Conservation (phyloP, 2,329 filamentous ascomycete genomes). For the Endothia cerciana region DNA sequence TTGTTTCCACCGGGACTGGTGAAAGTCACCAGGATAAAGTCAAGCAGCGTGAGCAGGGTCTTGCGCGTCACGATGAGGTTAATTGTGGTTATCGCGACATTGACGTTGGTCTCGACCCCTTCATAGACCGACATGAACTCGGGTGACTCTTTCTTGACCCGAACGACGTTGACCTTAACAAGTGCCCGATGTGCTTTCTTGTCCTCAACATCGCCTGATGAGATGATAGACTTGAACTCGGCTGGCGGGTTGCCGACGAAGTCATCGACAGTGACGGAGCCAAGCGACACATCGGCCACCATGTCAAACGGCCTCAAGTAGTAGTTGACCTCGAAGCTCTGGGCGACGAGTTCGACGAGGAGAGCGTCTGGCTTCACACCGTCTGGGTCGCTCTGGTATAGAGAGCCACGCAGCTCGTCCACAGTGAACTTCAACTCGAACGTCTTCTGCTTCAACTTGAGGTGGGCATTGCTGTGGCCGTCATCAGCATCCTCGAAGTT, state of each 20-base stretch:
- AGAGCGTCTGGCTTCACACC: constrained; percentile 76
- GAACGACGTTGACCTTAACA: constrained; percentile 85
- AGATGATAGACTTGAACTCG: constrained; percentile 98
- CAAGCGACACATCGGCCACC: constrained; percentile 86
- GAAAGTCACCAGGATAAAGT: constrained; percentile 94
- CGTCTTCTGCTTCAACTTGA: constrained; percentile 82
- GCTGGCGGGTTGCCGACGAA: constrained; percentile 87
- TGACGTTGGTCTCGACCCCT: constrained; percentile 90
- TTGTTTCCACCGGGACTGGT: constrained; percentile 57
- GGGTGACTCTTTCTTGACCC: constrained; percentile 87
- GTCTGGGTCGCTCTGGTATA: constrained; percentile 85
- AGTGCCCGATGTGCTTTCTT: constrained; percentile 78
- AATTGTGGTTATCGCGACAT: constrained; percentile 90
- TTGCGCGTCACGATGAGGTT: constrained; percentile 93
- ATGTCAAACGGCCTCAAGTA: constrained; percentile 91
- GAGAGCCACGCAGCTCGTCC: constrained; percentile 87
- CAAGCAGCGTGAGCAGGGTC: constrained; percentile 87
- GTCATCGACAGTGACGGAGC: constrained; percentile 87
- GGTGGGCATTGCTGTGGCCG: constrained; percentile 54
- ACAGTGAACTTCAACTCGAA: constrained; percentile 98
- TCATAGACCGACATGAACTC: constrained; percentile 93
- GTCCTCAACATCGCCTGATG: constrained; percentile 75
- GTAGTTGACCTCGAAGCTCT: constrained; percentile 85
- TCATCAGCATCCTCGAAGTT: constrained; percentile 70
- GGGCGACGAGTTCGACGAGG: constrained; percentile 87